phyloP scores from a whole-genome alignment of 1,284 basidiomycete species.

The Uromyces viciae-fabae region DNA sequence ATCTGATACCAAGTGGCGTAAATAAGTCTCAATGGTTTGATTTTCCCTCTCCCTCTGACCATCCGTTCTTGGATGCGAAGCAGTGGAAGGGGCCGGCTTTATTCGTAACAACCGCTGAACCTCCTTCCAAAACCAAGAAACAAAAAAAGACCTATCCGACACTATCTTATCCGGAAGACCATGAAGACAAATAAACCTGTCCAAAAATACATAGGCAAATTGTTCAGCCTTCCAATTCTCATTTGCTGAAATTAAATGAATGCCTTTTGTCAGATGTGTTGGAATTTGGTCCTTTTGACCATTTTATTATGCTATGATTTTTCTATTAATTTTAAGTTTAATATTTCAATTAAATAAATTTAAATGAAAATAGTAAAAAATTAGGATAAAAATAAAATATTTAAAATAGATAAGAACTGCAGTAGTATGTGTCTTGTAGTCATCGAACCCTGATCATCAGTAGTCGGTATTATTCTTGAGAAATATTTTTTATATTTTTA shows the following conservation, averaged over 20 bases:
- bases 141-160: not conserved
- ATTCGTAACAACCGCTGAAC: not conserved
- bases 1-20: constrained; percentile 48
- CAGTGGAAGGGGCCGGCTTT: not conserved
- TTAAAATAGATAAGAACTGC: too few relatives aligned
- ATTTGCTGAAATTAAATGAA: constrained; percentile 10
- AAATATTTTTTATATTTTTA: too few relatives aligned
- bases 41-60: constrained; percentile 18
- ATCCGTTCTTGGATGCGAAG: constrained; percentile 11
- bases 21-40: constrained; percentile 46
- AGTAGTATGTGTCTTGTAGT: too few relatives aligned
- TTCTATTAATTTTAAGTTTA: too few relatives aligned
- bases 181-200: constrained; percentile 13
- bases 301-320: too few relatives aligned
- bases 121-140: constrained; percentile 3
- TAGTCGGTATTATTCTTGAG: too few relatives aligned
- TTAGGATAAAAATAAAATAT: too few relatives aligned
- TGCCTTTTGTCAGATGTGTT: too few relatives aligned
- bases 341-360: too few relatives aligned
- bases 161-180: constrained; percentile 23
- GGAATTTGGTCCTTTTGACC: too few relatives aligned
- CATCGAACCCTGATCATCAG: too few relatives aligned
- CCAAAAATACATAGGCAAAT: constrained; percentile 14
- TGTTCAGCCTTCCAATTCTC: not conserved
- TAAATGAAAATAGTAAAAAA: too few relatives aligned